A percentile compares a stretch with the other conserved stretches of the same genome.
Conservation (phyloP, 2,329 filamentous ascomycete species). For the Magnaporthiopsis poae region DNA sequence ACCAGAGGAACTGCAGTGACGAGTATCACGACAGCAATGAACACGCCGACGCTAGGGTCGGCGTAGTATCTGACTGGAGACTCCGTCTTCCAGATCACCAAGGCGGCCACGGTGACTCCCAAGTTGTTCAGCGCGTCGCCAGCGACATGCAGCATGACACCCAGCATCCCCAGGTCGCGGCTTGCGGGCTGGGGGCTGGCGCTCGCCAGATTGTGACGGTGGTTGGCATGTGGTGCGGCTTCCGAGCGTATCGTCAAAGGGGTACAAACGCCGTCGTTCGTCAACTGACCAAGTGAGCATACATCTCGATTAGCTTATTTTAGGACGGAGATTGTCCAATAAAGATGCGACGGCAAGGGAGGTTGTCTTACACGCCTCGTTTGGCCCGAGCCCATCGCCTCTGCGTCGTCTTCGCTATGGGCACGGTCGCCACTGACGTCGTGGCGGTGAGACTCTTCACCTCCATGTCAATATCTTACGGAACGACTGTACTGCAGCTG, state of each 20-base stretch:
- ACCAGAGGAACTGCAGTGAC: slow-evolving; percentile 53
- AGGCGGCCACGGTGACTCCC: slow-evolving; percentile 60
- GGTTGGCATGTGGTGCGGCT: slow-evolving; percentile 31
- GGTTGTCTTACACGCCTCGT: background rate
- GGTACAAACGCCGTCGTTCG: background rate
- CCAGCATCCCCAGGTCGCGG: slow-evolving; percentile 60
- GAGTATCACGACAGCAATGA: slow-evolving; percentile 65
- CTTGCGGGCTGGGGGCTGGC: slow-evolving; percentile 23
- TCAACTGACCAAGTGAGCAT: background rate
- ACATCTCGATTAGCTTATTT: background rate
- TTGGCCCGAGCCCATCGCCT: background rate
- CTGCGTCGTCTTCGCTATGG: background rate
- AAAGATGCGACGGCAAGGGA: background rate
- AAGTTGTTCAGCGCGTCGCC: slow-evolving; percentile 69
- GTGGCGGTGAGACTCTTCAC: background rate
- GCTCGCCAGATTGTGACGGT: slow-evolving; percentile 32
- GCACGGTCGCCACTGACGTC: background rate
- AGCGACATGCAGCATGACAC: slow-evolving; percentile 59
- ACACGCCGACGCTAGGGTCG: slow-evolving; percentile 59
- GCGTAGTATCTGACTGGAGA: slow-evolving; percentile 56
- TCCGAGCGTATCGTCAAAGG: background rate
- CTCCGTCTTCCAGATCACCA: slow-evolving; percentile 57
- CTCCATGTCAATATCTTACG: background rate
- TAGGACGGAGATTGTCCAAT: background rate
- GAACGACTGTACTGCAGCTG: background rate